A percentile compares a stretch with the other conserved stretches of the same genome.
Conservation (phyloP, 352 stramenopile genomes). For the Plasmopara viticola region DNA sequence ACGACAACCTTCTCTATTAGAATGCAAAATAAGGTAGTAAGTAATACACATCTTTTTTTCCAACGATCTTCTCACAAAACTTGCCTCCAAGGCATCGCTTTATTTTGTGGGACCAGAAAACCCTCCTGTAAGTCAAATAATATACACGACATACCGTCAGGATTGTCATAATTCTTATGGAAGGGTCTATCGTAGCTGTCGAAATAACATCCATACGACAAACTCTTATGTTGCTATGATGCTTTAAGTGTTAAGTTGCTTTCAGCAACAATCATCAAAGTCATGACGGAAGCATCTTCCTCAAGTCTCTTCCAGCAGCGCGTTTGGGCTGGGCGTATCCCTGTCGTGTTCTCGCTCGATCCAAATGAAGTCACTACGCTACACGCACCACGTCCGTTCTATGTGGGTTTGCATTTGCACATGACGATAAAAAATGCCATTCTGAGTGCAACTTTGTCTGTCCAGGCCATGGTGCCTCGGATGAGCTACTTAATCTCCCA, state of each 20-base stretch:
- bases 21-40: no score
- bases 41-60: no score
- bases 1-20: no score
- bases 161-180: no score
- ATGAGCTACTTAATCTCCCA: conserved; percentile 76
- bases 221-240: neutral
- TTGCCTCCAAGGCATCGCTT: no score
- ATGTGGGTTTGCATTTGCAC: conserved; percentile 31
- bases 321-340: conserved; percentile 62
- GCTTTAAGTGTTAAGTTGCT: neutral
- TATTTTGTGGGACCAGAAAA: no score
- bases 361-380: conserved; percentile 74
- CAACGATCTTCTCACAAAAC: no score
- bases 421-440: neutral
- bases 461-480: conserved; percentile 72
- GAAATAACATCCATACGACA: neutral
- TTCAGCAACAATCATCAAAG: neutral
- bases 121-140: no score
- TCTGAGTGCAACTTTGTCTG: neutral
- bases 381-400: conserved; percentile 70
- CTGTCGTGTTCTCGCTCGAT: conserved; percentile 70
- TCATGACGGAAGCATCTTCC: conserved; percentile 10
- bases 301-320: conserved; percentile 21
- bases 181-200: no score
- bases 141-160: no score